Evolutionary conservation across 2,329 filamentous ascomycete genomes (phyloP).

Genomic region (Monilinia aucupariae): DNA sequence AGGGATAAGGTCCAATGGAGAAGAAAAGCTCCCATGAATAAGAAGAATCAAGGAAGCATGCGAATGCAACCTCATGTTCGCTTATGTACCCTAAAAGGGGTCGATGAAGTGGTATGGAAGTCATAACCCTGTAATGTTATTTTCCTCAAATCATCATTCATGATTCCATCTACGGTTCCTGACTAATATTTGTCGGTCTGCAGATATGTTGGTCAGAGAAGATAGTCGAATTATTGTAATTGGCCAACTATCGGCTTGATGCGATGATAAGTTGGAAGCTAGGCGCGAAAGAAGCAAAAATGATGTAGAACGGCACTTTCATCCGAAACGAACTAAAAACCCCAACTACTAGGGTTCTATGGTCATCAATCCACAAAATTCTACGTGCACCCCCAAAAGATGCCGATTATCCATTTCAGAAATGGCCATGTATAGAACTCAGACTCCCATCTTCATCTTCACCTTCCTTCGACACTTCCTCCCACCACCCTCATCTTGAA

Average conservation of each 20-base stretch:
- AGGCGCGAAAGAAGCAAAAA: background rate
- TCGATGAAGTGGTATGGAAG: background rate
- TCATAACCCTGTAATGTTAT: background rate
- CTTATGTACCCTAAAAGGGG: background rate
- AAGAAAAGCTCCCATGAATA: too few relatives aligned
- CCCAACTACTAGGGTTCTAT: background rate
- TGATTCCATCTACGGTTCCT: background rate
- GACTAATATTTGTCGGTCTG: background rate
- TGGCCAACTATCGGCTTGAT: background rate
- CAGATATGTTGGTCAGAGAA: background rate
- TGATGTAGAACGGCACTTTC: background rate
- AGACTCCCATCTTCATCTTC: background rate
- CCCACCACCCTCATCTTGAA: background rate
- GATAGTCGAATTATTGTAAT: background rate
- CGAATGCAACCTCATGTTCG: background rate
- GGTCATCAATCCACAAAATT: background rate
- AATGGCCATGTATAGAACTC: background rate
- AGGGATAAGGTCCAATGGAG: too few relatives aligned
- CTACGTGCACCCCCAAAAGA: background rate
- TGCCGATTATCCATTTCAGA: slow-evolving; percentile 4
- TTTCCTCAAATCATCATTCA: too few relatives aligned
- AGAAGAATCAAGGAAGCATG: too few relatives aligned
- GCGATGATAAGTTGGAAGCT: background rate
- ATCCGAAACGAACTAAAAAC: background rate
- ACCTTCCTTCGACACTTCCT: background rate